Base-by-base conservation (phyloP, 1,284 basidiomycete species). In the Cutaneotrichosporon cyanovorans region DNA sequence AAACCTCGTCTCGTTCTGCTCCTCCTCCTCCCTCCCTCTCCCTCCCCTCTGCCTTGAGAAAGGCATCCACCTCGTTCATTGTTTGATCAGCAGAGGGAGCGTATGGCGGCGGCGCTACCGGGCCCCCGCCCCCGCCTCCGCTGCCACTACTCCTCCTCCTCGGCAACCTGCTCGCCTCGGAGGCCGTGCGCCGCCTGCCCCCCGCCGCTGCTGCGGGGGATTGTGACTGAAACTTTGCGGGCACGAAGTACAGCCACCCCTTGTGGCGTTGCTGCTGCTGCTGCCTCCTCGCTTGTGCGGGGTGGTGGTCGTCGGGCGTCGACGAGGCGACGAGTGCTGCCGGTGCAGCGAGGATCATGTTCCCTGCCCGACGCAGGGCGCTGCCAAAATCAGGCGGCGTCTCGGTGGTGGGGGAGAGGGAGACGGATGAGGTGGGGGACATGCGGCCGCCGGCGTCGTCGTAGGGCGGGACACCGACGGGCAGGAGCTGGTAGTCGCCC, bases 241-340 rank as follows among this genome's bases (percentile, higher is more conserved):
- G 69, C 9, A 68, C 57, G 50, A 71, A 69, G 52, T 66, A 69
- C 14, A 69, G 57, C 41, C 68, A 53, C 2, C 66, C 68, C 19
- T 50, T 57, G 12, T 57, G 55, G 10, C 53, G 23, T 31, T 48
- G 21, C n/a, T n/a, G n/a, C n/a, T n/a, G n/a, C n/a, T n/a, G n/a
- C n/a, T n/a, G n/a, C n/a, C n/a, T n/a, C n/a, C n/a, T n/a, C n/a
- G n/a, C n/a, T n/a, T n/a, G n/a, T n/a, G n/a, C n/a, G n/a, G n/a
- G n/a, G 16, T 47, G 19, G 36, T 55, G 50, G 15, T 48, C 42
- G 33, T 45, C 30, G 15, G 66, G 42, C 16, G 59, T 62, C 4
- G 68, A 45, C 11, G 25, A 28, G 8, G 25, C 25, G 25, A 28
- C 25, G 25, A 28, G 25, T 28, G 59, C 63, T 2, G 66, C 66